These are phyloP conservation scores for Pulicaria dysenterica DNA, from an alignment of 129 eudicot genomes.

Conservation along the genomic window DNA sequence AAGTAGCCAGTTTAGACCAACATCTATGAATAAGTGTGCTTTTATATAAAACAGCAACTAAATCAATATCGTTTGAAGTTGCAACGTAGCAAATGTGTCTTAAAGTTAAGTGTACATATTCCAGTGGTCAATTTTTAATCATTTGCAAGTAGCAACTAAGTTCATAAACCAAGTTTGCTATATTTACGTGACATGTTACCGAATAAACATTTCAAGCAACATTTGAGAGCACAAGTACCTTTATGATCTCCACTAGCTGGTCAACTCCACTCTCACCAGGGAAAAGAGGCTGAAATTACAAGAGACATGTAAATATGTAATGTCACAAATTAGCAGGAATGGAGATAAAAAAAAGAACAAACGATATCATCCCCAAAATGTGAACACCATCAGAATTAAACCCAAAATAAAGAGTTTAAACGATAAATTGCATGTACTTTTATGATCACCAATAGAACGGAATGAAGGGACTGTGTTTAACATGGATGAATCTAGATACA, in stretches of 20 bases:
- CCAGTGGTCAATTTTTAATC: not conserved
- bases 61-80: conserved; percentile 15
- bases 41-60: not conserved
- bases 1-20: conserved; percentile 5
- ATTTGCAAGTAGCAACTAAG: conserved; percentile 1
- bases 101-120: not conserved
- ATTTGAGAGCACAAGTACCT: conserved; percentile 42
- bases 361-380: too few relatives aligned
- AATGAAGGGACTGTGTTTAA: too few relatives aligned
- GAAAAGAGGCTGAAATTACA: conserved; percentile 45
- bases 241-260: conserved; percentile 90
- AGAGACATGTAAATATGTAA: conserved; percentile 10
- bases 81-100: conserved; percentile 10
- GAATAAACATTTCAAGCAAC: not conserved
- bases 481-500: too few relatives aligned
- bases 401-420: not conserved
- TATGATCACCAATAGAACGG: too few relatives aligned
- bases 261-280: conserved; percentile 79
- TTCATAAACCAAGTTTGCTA: not conserved
- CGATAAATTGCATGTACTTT: too few relatives aligned
- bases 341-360: too few relatives aligned
- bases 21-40: too few relatives aligned
- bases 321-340: not conserved
- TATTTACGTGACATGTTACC: not conserved
- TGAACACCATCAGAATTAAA: not conserved